A percentile compares a stretch with the other conserved stretches of the same genome.
phyloP scores from a whole-genome alignment of 768 basidiomycete species.

The Suillus americanus region DNA sequence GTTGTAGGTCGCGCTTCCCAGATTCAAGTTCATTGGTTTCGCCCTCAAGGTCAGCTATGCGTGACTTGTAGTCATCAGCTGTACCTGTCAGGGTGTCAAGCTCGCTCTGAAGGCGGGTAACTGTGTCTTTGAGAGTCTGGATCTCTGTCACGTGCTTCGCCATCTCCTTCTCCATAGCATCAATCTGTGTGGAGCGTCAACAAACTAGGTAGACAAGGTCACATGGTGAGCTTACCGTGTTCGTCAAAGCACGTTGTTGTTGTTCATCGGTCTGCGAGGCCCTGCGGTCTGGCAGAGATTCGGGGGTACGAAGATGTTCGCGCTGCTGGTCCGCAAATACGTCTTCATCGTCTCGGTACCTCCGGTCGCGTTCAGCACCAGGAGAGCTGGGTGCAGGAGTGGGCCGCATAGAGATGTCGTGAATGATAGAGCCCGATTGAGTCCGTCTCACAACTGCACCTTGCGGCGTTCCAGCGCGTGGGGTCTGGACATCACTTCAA shows the following conservation, averaged over 20 bases:
- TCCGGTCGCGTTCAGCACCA: conserved; percentile 14
- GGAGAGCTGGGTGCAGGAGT: conserved; percentile 48
- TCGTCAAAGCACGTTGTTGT: not conserved
- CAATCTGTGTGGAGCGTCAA: not conserved
- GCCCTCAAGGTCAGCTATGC: conserved; percentile 4
- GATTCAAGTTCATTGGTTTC: conserved; percentile 1
- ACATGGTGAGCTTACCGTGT: not conserved
- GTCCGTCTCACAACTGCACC: conserved; percentile 34
- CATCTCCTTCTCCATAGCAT: not conserved
- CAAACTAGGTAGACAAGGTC: not conserved
- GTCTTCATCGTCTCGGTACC: conserved; percentile 11
- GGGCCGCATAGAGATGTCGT: conserved; percentile 45
- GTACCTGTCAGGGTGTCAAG: not conserved
- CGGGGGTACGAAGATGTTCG: conserved; percentile 4
- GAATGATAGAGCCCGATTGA: conserved; percentile 48
- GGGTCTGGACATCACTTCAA: not conserved
- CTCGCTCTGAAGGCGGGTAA: conserved; percentile 1
- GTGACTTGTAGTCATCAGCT: conserved; percentile 1
- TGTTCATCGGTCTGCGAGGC: not conserved
- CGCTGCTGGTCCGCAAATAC: not conserved
- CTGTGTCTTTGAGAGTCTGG: not conserved
- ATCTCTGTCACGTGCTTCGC: not conserved
- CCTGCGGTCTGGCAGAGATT: conserved; percentile 5
- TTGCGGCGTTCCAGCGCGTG: not conserved
- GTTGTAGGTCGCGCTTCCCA: not conserved